Base-by-base conservation (phyloP, 768 basidiomycete genomes). In the Xerocomellus chrysenteron region DNA sequence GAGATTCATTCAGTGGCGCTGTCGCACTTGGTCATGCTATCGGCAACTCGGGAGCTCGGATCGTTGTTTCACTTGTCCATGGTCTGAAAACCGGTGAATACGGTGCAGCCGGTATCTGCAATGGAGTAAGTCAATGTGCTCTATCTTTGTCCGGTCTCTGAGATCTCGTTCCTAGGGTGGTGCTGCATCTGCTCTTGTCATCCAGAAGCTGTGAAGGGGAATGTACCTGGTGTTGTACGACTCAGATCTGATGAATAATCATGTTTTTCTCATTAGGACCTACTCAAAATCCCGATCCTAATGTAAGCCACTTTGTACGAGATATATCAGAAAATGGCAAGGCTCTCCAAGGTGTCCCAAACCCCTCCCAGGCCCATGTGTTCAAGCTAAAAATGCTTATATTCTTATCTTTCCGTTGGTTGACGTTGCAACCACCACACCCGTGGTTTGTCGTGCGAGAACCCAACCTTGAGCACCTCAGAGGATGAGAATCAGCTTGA, bases 11-110 rank as follows among this genome's bases (percentile, higher is more conserved):
- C 65, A 96, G 95, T 73, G 96, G 96, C 74, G 96, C 93, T 48
- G 96, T 98, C 60, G 91, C 96, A 52, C 87, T 98, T 47, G 95
- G 95, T 33, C 89, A 98, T 72, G 93, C 96, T 43, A 93, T 98
- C 69, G 96, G 96, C 57, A 98, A 92, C 74, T 97, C 94, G 39
- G 96, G 96, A 19, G 84, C 91, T 46, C 88, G 96, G 49, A 98
- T 98, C 75, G 80, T 98, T 47, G 95, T 98, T 28, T 91, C 96
- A 7, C 82, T 98, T 19, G 79, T 92, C 5, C 94, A 98, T 70
- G 85, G 88, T n/a, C 84, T 98, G 62, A 87, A 96, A 79, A 73
- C 86, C 3, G 95, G 95, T 39, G 81, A 98, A 76, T 97, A 95
- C 66, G 96, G 95, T 63, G 93, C 92, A 52, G 96, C 95, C 39